Percentiles rank a stretch among this genome's conserved stretches.
Evolutionary conservation across 768 basidiomycete genomes (phyloP).

Genomic region (Postia placenta): DNA sequence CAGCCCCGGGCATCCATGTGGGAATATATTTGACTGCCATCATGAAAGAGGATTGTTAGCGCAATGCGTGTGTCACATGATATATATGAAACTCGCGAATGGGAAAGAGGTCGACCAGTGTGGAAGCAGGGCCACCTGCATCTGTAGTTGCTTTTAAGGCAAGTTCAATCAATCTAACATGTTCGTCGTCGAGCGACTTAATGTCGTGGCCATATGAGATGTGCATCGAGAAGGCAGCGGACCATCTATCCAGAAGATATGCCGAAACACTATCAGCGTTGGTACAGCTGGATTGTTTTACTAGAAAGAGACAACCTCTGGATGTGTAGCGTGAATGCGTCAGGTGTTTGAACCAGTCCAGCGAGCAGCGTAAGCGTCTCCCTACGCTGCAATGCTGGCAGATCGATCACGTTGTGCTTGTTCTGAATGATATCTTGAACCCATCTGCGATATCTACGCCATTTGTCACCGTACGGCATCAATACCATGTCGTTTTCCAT

Average conservation of each 20-base stretch:
- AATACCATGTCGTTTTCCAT: constrained; percentile 12
- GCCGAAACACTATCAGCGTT: background rate
- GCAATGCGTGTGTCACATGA: background rate
- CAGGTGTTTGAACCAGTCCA: constrained; percentile 6
- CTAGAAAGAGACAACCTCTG: background rate
- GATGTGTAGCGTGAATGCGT: constrained; percentile 1
- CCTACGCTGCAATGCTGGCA: constrained; percentile 10
- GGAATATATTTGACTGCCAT: constrained; percentile 1
- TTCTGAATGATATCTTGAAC: constrained; percentile 12
- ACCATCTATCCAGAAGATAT: too few species aligned
- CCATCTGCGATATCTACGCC: constrained; percentile 17
- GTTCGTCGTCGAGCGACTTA: constrained; percentile 21
- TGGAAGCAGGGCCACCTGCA: constrained; percentile 22
- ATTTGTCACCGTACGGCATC: constrained; percentile 15
- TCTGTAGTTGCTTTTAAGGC: constrained; percentile 12
- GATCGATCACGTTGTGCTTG: constrained; percentile 4
- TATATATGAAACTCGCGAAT: constrained; percentile 16
- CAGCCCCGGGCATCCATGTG: constrained; percentile 1
- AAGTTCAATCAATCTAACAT: constrained; percentile 21
- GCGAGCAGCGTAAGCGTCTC: constrained; percentile 7
- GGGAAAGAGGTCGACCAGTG: constrained; percentile 29
- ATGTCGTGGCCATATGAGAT: constrained; percentile 29
- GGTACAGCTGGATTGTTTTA: background rate
- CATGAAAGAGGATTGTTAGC: background rate
- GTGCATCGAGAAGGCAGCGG: constrained; percentile 24